Percentiles rank a stretch among this genome's conserved stretches.
phyloP scores from a whole-genome alignment of 176 grass and related monocot species.

The Aegilops speltoides region DNA sequence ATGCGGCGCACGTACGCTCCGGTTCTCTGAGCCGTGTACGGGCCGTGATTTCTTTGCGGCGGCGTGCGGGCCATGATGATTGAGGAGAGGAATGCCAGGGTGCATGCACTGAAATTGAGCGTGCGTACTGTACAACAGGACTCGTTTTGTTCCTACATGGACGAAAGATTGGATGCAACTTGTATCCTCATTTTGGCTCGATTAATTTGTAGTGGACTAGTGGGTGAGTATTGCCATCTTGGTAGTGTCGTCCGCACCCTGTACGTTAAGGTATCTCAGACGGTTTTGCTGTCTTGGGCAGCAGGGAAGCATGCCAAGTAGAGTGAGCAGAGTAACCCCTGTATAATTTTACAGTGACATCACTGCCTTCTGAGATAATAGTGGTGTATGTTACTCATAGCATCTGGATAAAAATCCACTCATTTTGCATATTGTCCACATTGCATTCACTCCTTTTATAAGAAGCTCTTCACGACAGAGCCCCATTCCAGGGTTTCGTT shows the following conservation, averaged over 20 bases:
- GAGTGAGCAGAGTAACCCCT: no score
- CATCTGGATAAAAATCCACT: no score
- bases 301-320: not conserved
- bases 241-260: not conserved
- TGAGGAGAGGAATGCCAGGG: not conserved
- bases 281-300: not conserved
- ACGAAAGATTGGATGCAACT: not conserved
- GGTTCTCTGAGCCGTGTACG: slow-evolving; percentile 23
- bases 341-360: no score
- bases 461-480: no score
- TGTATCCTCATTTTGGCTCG: no score
- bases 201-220: no score
- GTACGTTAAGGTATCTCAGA: not conserved
- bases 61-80: slow-evolving; percentile 15
- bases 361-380: no score
- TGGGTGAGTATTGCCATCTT: no score
- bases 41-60: not conserved
- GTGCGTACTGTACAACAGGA: not conserved
- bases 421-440: no score
- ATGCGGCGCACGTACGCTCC: slow-evolving; percentile 1
- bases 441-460: no score
- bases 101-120: not conserved
- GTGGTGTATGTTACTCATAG: no score
- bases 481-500: no score
- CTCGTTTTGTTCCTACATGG: not conserved